Evolutionary conservation across 257 asterid genomes (phyloP), one percentile per base, ranked within the genome.

Genomic region (Solanum arcanum): DNA sequence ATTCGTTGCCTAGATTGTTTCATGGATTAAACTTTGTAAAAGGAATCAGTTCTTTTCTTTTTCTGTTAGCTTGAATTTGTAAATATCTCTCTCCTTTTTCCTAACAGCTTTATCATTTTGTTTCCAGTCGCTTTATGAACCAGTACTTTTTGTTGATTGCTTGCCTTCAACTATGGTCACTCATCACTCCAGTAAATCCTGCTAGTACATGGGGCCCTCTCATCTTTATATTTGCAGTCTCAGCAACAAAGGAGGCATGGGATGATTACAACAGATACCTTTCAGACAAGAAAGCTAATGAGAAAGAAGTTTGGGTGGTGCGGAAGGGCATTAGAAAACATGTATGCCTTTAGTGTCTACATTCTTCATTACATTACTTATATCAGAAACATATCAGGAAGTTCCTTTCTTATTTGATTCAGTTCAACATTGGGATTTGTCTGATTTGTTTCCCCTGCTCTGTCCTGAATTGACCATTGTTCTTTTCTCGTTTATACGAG

Each of bases 131-230:
- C 75, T 96, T 97, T 84, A 97, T 97, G 99, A 97, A 97, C 90
- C 99, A 96, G 93, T 97, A 97, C 94, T 97, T 97, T 91, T 91
- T 97, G 96, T 90, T 97, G 95, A 97, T 97, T 88, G 99, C 99
- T 87, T 97, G 99, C 93, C 99, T 97, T 91, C 99, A 97, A 90
- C 95, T 97, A 59, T 97, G 99, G 99, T 93, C 99, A 72, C 98
- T 97, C 87, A 97, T 97, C 84, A 97, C 99, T 86, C 99, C 99
- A 39, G 99, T 97, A 88, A 97, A 97, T 94, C 99, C 99, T 86
- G 99, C 98, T 72, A 97, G 99, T 91, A 97, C 99, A 27, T 97
- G 99, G 99, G 99, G 99, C 80, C 99, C 99, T 86, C 98, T 97
- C 89, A 94, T 97, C 88, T 95, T 97, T 90, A 97, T 97, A 92